Evolutionary conservation across 352 stramenopile genomes (phyloP).

Genomic region (Phytophthora colocasiae): DNA sequence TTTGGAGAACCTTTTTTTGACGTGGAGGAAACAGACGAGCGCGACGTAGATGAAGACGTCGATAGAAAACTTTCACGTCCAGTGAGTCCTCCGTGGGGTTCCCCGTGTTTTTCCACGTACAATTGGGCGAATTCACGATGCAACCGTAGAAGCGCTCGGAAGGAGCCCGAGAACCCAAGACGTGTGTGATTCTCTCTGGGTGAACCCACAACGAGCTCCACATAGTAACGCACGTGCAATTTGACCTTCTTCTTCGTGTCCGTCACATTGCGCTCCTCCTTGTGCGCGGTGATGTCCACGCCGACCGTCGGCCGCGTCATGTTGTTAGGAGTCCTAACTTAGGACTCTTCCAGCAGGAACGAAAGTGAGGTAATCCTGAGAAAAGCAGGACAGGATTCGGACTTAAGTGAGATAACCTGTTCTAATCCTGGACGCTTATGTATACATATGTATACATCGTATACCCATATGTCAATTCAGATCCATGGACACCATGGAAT

Average conservation of each 20-base stretch:
- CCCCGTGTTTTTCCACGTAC: slow-evolving; percentile 49
- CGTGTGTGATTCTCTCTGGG: slow-evolving; percentile 60
- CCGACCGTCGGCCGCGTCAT: slow-evolving; percentile 42
- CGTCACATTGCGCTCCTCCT: slow-evolving; percentile 62
- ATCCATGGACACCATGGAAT: slow-evolving; percentile 33
- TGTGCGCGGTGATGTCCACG: slow-evolving; percentile 73
- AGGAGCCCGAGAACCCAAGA: slow-evolving; percentile 69
- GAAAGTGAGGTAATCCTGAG: slow-evolving; percentile 6
- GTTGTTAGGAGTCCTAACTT: too few relatives aligned
- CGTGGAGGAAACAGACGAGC: slow-evolving; percentile 48
- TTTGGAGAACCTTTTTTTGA: slow-evolving; percentile 36
- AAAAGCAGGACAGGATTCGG: not conserved
- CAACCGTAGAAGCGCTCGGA: slow-evolving; percentile 62
- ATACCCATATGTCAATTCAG: too few relatives aligned
- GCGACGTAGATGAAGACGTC: slow-evolving; percentile 53
- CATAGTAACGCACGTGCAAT: slow-evolving; percentile 73
- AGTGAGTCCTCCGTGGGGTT: slow-evolving; percentile 20
- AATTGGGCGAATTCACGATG: slow-evolving; percentile 53
- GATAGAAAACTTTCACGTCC: slow-evolving; percentile 54
- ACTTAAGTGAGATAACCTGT: too few relatives aligned
- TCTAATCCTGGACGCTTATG: too few relatives aligned
- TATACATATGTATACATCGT: too few relatives aligned
- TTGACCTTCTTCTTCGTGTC: slow-evolving; percentile 55
- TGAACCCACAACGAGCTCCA: slow-evolving; percentile 68
- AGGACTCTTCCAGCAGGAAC: slow-evolving; percentile 5